phyloP scores from a whole-genome alignment of 2,329 filamentous ascomycete genomes.

The Diaporthe batatas region DNA sequence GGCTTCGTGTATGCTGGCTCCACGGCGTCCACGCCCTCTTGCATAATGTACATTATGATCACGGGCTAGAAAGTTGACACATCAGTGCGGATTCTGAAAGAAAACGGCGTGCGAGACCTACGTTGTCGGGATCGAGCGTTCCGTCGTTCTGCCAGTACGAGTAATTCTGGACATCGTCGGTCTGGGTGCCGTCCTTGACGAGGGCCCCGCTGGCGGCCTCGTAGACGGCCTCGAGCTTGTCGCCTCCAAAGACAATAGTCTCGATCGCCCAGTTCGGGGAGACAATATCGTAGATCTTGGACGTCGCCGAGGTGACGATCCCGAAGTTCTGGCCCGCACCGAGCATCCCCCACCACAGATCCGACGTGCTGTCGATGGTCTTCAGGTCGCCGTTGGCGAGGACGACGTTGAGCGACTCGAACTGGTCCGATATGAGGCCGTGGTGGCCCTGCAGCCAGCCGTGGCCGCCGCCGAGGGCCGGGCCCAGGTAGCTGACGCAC shows the following conservation, averaged over 20 bases:
- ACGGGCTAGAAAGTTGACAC: constrained; percentile 52
- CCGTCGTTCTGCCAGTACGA: constrained; percentile 61
- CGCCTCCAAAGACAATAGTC: constrained; percentile 57
- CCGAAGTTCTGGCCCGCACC: constrained; percentile 72
- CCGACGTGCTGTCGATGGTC: constrained; percentile 56
- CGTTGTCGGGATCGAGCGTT: constrained; percentile 56
- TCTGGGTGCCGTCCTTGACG: constrained; percentile 55
- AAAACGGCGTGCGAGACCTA: constrained; percentile 42
- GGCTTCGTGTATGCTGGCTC: constrained; percentile 56
- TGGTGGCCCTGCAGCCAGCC: constrained; percentile 67
- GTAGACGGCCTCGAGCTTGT: constrained; percentile 61
- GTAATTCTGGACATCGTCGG: constrained; percentile 62
- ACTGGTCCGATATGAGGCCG: constrained; percentile 67
- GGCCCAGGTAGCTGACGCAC: constrained; percentile 57
- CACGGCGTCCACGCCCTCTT: constrained; percentile 58
- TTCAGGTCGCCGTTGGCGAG: constrained; percentile 61
- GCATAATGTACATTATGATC: constrained; percentile 57
- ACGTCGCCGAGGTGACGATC: constrained; percentile 63
- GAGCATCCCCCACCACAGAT: constrained; percentile 69
- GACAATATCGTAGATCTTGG: constrained; percentile 60
- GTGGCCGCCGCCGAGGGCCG: constrained; percentile 69
- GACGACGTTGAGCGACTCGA: constrained; percentile 65
- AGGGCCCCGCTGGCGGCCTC: constrained; percentile 54
- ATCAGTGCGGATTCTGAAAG: background rate
- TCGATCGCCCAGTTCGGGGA: constrained; percentile 55